phyloP scores from a whole-genome alignment of 1,284 basidiomycete species.

The Meripilus lineatus region DNA sequence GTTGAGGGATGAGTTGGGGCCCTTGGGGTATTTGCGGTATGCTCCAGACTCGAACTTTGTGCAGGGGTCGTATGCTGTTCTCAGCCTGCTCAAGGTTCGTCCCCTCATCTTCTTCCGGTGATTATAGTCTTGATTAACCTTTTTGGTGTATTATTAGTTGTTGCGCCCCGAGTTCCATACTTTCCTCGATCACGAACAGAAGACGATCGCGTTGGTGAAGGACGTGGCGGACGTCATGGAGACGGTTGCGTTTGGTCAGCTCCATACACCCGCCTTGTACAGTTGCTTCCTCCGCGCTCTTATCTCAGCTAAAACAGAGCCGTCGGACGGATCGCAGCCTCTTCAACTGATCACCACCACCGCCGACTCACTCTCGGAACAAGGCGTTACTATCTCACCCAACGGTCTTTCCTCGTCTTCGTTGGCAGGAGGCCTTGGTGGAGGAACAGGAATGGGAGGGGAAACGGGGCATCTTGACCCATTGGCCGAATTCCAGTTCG shows the following conservation, averaged over 20 bases:
- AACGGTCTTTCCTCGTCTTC: neutral
- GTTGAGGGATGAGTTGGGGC: conserved; percentile 72
- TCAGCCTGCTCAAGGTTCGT: conserved; percentile 82
- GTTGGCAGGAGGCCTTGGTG: neutral
- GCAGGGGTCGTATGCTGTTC: conserved; percentile 82
- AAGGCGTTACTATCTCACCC: neutral
- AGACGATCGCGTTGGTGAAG: conserved; percentile 67
- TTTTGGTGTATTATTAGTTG: conserved; percentile 40
- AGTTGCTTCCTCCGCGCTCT: conserved; percentile 81
- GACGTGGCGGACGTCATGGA: conserved; percentile 81
- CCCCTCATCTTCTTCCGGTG: neutral
- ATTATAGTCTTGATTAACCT: neutral
- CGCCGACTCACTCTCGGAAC: neutral
- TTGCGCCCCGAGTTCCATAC: conserved; percentile 77
- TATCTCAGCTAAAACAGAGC: conserved; percentile 55
- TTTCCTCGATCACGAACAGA: conserved; percentile 70
- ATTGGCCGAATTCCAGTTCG: conserved; percentile 56
- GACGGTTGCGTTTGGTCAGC: conserved; percentile 63
- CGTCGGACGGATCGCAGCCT: conserved; percentile 3
- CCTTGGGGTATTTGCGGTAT: conserved; percentile 76
- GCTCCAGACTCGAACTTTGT: conserved; percentile 92
- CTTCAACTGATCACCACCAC: neutral
- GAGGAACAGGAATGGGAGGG: no score
- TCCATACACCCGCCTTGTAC: conserved; percentile 85
- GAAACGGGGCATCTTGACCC: conserved; percentile 8